Conservation (phyloP, 2,329 filamentous ascomycete species). For the Fusarium setosum region DNA sequence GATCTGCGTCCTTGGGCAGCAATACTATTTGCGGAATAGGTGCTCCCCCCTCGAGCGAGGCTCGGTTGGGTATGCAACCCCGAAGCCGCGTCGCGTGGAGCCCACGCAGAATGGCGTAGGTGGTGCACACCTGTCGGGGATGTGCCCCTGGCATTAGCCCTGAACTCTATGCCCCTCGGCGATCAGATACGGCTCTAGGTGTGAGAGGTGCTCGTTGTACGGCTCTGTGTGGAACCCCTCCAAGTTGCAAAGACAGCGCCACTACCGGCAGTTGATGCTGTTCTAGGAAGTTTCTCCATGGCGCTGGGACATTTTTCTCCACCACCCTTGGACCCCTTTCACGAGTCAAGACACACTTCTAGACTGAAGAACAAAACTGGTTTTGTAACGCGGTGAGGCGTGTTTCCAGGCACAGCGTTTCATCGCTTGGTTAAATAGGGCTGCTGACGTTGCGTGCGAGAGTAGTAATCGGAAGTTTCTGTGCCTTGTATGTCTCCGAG, state of each 20-base stretch:
- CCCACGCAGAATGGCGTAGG: neutral
- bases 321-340: neutral
- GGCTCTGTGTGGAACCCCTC: conserved; percentile 1
- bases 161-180: too few relatives aligned
- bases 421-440: too few relatives aligned
- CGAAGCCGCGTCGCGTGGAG: neutral
- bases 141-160: conserved; percentile 8
- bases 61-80: conserved; percentile 12
- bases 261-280: neutral
- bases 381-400: too few relatives aligned
- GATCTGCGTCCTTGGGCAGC: conserved; percentile 24
- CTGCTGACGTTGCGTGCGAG: too few relatives aligned
- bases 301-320: neutral
- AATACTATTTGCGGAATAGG: conserved; percentile 15
- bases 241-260: neutral
- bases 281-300: conserved; percentile 15
- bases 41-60: neutral
- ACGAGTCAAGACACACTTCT: neutral
- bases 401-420: too few relatives aligned
- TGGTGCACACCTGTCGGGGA: neutral
- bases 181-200: neutral
- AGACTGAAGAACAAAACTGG: neutral
- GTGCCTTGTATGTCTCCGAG: neutral
- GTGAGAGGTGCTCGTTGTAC: too few relatives aligned
- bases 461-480: too few relatives aligned